Evolutionary conservation across 495 filamentous ascomycete genomes (phyloP).

Genomic region (Talaromyces wortmannii): DNA sequence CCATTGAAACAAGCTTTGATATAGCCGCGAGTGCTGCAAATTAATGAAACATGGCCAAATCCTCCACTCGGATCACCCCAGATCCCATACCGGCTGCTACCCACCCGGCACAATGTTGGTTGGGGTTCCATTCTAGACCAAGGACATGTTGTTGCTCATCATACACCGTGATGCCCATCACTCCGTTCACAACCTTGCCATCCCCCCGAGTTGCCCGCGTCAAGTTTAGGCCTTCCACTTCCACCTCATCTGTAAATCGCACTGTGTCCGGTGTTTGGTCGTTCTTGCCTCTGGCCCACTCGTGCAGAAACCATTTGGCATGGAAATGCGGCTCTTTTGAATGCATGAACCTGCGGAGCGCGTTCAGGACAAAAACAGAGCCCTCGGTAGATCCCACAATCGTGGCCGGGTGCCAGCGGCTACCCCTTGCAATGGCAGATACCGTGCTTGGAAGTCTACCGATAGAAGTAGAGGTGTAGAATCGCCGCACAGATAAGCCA

Average conservation of each 20-base stretch:
- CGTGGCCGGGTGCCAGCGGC: constrained; percentile 44
- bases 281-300: constrained; percentile 40
- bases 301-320: constrained; percentile 56
- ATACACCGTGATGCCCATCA: constrained; percentile 41
- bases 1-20: too few relatives aligned
- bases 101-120: constrained; percentile 56
- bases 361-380: constrained; percentile 46
- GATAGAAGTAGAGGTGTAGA: constrained; percentile 42
- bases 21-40: background rate
- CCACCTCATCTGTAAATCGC: constrained; percentile 55
- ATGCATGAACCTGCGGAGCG: constrained; percentile 46
- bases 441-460: constrained; percentile 26
- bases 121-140: constrained; percentile 59
- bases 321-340: constrained; percentile 48
- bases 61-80: constrained; percentile 62
- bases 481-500: constrained; percentile 45
- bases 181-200: constrained; percentile 24
- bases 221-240: constrained; percentile 34
- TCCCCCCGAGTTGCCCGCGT: constrained; percentile 23
- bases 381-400: constrained; percentile 53
- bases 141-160: constrained; percentile 54
- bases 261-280: constrained; percentile 31
- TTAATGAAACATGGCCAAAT: constrained; percentile 42
- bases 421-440: constrained; percentile 35
- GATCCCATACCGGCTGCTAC: constrained; percentile 54